Evolutionary conservation across 140 eudicot species (phyloP).

Genomic region (Bidens hawaiensis): DNA sequence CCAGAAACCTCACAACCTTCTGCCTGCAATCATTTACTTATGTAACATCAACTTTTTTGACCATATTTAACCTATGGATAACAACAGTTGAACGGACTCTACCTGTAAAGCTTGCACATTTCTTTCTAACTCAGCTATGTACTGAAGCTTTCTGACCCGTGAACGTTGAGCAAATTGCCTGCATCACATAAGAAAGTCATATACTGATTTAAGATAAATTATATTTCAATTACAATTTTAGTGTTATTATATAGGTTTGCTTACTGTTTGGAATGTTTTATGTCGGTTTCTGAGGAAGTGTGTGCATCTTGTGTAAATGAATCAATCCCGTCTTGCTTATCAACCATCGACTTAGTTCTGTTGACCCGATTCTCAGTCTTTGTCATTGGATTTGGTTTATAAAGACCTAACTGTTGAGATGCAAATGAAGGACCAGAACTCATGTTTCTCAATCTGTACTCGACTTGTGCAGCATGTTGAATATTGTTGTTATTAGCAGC

Average conservation of each 20-base stretch:
- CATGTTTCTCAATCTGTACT: conserved; percentile 37
- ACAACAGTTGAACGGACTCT: conserved; percentile 13
- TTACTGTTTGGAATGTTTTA: conserved; percentile 87
- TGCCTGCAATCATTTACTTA: conserved; percentile 42
- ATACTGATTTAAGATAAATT: too few relatives aligned
- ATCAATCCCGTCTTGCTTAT: too few relatives aligned
- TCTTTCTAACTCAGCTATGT: conserved; percentile 92
- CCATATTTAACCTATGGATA: neutral
- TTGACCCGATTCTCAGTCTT: too few relatives aligned
- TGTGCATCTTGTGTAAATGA: too few relatives aligned
- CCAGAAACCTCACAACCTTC: conserved; percentile 80
- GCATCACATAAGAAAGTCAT: too few relatives aligned
- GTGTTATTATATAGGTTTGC: too few relatives aligned
- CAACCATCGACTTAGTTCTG: too few relatives aligned
- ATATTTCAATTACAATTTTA: too few relatives aligned
- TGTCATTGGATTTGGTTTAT: conserved; percentile 36
- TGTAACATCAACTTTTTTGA: neutral
- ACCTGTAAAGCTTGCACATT: conserved; percentile 83
- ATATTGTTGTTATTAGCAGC: conserved; percentile 44
- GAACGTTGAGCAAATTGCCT: conserved; percentile 95
- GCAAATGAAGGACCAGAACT: conserved; percentile 48
- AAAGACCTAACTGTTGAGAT: conserved; percentile 43
- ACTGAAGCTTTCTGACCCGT: conserved; percentile 85
- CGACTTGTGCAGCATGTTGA: conserved; percentile 46
- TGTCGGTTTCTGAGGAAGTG: conserved; percentile 55